Base-by-base conservation (phyloP, 2,329 filamentous ascomycete species). In the Parastagonospora nodorum region DNA sequence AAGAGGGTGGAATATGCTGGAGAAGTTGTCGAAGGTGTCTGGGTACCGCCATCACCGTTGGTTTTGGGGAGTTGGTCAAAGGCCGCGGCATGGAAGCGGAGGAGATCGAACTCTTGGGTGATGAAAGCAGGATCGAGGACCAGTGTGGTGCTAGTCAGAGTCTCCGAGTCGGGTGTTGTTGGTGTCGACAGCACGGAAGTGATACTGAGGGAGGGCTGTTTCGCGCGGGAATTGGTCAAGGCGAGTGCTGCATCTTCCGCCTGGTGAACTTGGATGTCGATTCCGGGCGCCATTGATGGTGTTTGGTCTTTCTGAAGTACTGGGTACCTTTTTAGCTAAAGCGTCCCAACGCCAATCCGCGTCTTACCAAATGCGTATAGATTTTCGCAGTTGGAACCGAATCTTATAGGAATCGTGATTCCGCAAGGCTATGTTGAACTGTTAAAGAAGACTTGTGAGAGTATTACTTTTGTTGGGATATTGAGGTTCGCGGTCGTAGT, bases 1-100 rank as follows among this genome's bases (percentile, higher is more conserved):
- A 94, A 75, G 63, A 71, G 76, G 54, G 58, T 68, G 5, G 70
- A 71, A 40, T 45, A 49, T 2, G 42, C 15, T 10, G 51, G 51
- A 8, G 38, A 43, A 39, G 37, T 24, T 37, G 28, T 8, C 5
- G n/a, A 28, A 27, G 28, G 36, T 12, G 40, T 38, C n/a, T 49
- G 27, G 16, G n/a, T 10, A 15, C 16, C 36, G 29, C 30, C 19
- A 41, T 19, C 15, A 12, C 12, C 32, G 1, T 31, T 35, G 11
- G 29, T 24, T 8, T 33, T 50, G 36, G 50, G 39, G 8, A 70
- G 52, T 56, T 74, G 73, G 5, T 45, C 45, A 16, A 55, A 58
- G 8, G 71, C 68, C 4, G 70, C 69, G 4, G 67, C 69, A 31
- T 68, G 53, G 58, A 74, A 74, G 19, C 67, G 63, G 6, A 73